phyloP scores from a whole-genome alignment of 805 yeast genomes.

The Saccharomycopsis fodiens region DNA sequence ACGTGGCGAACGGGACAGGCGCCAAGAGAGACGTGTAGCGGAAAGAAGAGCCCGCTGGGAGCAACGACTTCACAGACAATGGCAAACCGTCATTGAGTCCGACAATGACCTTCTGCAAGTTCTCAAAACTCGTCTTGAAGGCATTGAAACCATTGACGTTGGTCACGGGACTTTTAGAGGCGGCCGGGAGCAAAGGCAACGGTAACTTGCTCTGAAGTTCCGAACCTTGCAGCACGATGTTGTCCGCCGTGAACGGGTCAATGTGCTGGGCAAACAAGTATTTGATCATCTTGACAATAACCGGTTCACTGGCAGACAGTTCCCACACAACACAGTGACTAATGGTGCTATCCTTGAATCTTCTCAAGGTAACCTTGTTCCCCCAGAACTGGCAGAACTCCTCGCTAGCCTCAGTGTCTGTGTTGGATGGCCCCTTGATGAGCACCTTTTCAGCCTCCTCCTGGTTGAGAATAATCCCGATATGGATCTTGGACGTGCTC shows the following conservation, averaged over 20 bases:
- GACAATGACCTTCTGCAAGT: constrained; percentile 43
- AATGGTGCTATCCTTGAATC: constrained; percentile 88
- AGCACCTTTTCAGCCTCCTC: constrained; percentile 73
- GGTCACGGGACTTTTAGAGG: constrained; percentile 43
- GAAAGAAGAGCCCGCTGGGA: constrained; percentile 67
- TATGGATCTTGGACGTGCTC: constrained; percentile 30
- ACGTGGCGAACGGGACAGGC: constrained; percentile 76
- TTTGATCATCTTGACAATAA: constrained; percentile 56
- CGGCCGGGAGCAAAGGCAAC: constrained; percentile 50
- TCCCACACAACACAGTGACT: constrained; percentile 88
- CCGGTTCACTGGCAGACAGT: constrained; percentile 46
- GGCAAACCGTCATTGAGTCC: constrained; percentile 51
- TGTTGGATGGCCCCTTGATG: constrained; percentile 75
- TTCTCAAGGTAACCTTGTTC: constrained; percentile 69
- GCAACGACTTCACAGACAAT: constrained; percentile 57
- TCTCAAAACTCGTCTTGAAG: constrained; percentile 48
- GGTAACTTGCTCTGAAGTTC: constrained; percentile 49
- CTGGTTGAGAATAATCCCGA: constrained; percentile 67
- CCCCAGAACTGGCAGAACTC: constrained; percentile 90
- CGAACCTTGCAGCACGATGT: constrained; percentile 32
- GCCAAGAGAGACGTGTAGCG: constrained; percentile 68
- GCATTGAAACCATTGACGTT: constrained; percentile 36
- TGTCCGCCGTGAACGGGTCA: constrained; percentile 33
- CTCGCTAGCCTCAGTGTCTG: constrained; percentile 47
- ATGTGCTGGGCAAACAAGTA: constrained; percentile 62